These are phyloP conservation scores for Rhododendron molle DNA, from an alignment of 148 eudicot species.

Conservation along the genomic window DNA sequence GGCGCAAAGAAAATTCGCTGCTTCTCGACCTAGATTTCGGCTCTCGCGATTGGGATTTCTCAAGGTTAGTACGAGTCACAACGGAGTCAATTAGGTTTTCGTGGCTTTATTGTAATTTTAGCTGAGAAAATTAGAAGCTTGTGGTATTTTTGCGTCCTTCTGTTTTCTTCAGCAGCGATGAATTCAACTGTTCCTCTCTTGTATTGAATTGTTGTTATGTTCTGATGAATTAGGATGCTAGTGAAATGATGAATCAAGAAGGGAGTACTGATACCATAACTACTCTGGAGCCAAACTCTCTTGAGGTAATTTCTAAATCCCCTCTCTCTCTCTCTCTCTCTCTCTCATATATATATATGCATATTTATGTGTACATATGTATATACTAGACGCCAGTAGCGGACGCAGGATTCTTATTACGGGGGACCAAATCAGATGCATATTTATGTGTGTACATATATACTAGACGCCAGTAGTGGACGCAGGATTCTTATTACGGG, in stretches of 20 bases:
- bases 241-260: slow-evolving; percentile 40
- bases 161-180: neutral
- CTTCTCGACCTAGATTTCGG: neutral
- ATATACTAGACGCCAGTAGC: neutral
- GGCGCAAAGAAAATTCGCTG: neutral
- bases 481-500: no score
- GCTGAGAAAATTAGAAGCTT: neutral
- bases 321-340: neutral
- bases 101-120: neutral
- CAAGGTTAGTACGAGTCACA: slow-evolving; percentile 6
- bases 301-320: slow-evolving; percentile 24
- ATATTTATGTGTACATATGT: neutral
- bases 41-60: neutral
- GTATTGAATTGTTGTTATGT: neutral
- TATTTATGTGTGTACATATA: no score
- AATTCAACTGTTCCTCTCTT: neutral
- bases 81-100: neutral
- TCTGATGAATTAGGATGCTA: slow-evolving; percentile 33
- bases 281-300: slow-evolving; percentile 38
- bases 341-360: no score
- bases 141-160: neutral
- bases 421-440: no score
- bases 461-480: no score
- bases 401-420: no score
- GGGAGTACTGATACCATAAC: slow-evolving; percentile 33